Evolutionary conservation across 2,329 filamentous ascomycete species (phyloP), one percentile per base, ranked within the genome.

Genomic region (Beauveria australis): DNA sequence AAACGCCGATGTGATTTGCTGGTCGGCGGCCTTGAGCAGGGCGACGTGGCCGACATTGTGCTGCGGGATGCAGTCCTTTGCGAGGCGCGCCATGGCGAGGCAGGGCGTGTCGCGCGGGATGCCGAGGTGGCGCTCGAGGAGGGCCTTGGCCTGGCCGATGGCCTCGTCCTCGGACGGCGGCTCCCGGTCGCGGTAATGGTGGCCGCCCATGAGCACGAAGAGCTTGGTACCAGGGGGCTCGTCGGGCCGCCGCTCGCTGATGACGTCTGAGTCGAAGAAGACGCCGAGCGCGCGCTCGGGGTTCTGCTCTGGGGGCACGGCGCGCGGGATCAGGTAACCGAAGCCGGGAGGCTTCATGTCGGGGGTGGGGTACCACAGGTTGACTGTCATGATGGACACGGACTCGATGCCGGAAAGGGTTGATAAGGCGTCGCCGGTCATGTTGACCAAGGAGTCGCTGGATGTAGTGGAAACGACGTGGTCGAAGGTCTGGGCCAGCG

Each of bases 121-220:
- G 61, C 81, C 80, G 5, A 97, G 78, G 68, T 97, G 92, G 22
- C 91, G 82, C 63, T 81, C 75, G 1, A 97, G 77, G 7, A 95
- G 78, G 1, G 78, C 74, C 63, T 83, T 82, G 40, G 92, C 91
- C 81, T 93, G 88, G 6, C 74, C 70, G 28, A 89, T 76, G 18
- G 85, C 91, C 65, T 89, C 81, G 16, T 86, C 78, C 63, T 86
- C 80, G 55, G 81, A 76, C 0, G 91, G 92, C 2, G 2, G 73
- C 19, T 14, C 69, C 51, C 65, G 69, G 77, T 81, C 85, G 61
- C 78, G 81, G 71, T 91, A 97, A 82, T 90, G 91, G 75, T 97
- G 92, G 1, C 94, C 94, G 62, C 94, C 94, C 61, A 99, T 78
- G 86, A 99, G 96, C 67, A 97, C 89, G 18, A 93, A 96, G 58